These are phyloP conservation scores for Nicotiana knightiana DNA, from an alignment of 257 asterid genomes.

Conservation along the genomic window DNA sequence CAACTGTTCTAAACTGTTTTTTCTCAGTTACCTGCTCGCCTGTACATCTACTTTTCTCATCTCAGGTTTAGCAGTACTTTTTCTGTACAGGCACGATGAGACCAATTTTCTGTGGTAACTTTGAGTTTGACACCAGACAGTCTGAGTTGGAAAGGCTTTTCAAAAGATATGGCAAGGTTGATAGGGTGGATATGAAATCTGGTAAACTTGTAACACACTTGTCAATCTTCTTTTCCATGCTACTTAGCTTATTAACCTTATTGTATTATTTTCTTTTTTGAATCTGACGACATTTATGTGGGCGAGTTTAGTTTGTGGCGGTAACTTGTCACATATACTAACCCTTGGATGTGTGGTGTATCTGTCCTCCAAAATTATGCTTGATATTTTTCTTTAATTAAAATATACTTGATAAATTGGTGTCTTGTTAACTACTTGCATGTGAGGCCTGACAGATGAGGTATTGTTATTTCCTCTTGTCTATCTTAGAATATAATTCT, in stretches of 20 bases:
- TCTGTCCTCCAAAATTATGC: neutral
- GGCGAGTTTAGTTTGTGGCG: neutral
- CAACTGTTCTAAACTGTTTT: neutral
- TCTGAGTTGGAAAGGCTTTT: constrained; percentile 72
- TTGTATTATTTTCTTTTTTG: neutral
- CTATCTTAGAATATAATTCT: neutral
- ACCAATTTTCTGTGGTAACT: constrained; percentile 78
- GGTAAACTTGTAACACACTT: constrained; percentile 37
- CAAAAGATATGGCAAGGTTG: constrained; percentile 71
- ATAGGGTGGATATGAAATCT: constrained; percentile 78
- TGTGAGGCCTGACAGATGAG: neutral
- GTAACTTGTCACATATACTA: neutral
- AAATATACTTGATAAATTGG: neutral
- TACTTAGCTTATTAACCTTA: neutral
- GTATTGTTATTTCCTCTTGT: neutral
- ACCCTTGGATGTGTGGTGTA: neutral
- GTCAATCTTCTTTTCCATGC: neutral
- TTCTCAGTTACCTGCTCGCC: neutral
- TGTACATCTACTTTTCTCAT: neutral
- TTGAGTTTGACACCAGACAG: constrained; percentile 76
- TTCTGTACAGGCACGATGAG: constrained; percentile 41
- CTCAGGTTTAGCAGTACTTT: neutral
- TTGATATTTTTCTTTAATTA: neutral
- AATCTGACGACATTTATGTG: neutral
- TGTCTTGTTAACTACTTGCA: neutral